Evolutionary conservation across 2,329 filamentous ascomycete genomes (phyloP).

Genomic region (Trichoderma harzianum): DNA sequence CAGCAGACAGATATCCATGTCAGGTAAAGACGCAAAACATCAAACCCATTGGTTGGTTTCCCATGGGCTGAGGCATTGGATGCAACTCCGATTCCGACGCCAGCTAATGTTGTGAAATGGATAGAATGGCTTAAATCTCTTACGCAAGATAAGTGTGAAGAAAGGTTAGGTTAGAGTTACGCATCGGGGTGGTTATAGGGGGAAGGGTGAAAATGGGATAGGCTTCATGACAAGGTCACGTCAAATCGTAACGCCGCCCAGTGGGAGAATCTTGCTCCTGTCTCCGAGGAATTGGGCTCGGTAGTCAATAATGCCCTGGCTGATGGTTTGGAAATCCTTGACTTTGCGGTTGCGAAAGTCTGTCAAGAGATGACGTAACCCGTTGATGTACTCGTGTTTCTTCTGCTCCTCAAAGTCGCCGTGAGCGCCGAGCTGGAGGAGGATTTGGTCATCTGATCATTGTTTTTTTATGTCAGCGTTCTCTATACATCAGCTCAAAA

Average conservation of each 20-base stretch:
- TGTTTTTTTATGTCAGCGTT: conserved; percentile 43
- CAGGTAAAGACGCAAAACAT: conserved; percentile 2
- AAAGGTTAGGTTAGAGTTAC: conserved; percentile 16
- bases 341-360: conserved; percentile 57
- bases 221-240: background rate
- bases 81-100: background rate
- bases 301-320: conserved; percentile 63
- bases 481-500: conserved; percentile 30
- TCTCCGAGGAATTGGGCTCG: conserved; percentile 63
- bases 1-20: background rate
- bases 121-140: conserved; percentile 11
- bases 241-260: conserved; percentile 47
- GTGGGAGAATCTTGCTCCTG: conserved; percentile 58
- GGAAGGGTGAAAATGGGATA: background rate
- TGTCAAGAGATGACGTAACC: conserved; percentile 59
- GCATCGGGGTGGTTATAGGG: background rate
- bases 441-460: conserved; percentile 65
- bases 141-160: background rate
- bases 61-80: background rate
- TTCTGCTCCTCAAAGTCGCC: conserved; percentile 62
- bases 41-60: background rate
- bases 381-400: conserved; percentile 58
- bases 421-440: conserved; percentile 66
- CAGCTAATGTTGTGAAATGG: conserved; percentile 1
- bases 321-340: conserved; percentile 65